phyloP scores from a whole-genome alignment of 129 eudicot species.

The Saussurea involucrata region DNA sequence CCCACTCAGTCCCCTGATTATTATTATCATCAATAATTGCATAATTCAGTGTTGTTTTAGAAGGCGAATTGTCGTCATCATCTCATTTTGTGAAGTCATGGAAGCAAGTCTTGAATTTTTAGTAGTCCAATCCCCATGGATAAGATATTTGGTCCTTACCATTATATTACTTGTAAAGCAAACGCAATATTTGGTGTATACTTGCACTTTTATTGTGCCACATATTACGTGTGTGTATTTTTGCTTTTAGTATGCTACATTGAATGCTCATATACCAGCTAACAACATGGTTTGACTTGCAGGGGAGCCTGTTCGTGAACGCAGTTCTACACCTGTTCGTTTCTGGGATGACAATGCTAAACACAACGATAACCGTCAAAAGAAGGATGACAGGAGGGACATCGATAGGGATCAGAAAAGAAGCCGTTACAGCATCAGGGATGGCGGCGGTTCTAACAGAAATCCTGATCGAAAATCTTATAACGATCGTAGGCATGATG shows the following conservation, averaged over 20 bases:
- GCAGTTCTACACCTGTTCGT: slow-evolving; percentile 43
- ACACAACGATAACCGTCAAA: slow-evolving; percentile 27
- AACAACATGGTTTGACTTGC: slow-evolving; percentile 22
- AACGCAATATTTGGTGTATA: too few species aligned
- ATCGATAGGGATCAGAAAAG: slow-evolving; percentile 42
- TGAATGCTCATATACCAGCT: slow-evolving; percentile 12
- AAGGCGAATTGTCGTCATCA: background rate
- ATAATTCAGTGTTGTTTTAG: background rate
- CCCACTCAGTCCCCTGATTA: too few species aligned
- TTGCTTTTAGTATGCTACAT: slow-evolving; percentile 3
- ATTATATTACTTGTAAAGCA: too few species aligned
- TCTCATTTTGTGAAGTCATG: background rate
- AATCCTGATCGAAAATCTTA: slow-evolving; percentile 49
- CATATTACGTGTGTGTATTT: too few species aligned
- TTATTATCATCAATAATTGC: background rate
- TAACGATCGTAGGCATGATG: slow-evolving; percentile 57
- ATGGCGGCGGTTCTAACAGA: slow-evolving; percentile 46
- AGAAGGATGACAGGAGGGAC: slow-evolving; percentile 50
- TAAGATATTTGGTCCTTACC: too few species aligned
- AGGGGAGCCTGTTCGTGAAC: slow-evolving; percentile 63
- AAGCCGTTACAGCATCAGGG: slow-evolving; percentile 41
- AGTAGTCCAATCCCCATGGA: too few species aligned
- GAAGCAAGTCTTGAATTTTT: background rate
- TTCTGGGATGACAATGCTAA: slow-evolving; percentile 29
- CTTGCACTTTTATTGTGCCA: too few species aligned